Evolutionary conservation across 371 early-diverging fungal genomes (phyloP).

Genomic region (Zopfochytrium polystomum): DNA sequence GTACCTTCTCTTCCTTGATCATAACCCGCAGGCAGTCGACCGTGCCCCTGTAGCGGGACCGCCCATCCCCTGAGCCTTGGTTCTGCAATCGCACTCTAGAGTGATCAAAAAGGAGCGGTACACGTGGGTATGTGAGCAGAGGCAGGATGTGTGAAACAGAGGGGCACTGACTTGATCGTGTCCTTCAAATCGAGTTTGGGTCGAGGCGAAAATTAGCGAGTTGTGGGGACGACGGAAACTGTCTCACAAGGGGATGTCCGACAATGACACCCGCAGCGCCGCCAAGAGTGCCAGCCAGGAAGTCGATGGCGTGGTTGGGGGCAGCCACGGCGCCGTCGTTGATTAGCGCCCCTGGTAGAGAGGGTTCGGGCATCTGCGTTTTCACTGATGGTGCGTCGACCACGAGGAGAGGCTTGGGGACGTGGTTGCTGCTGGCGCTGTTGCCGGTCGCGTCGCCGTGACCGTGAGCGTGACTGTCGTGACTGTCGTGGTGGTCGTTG

Average conservation of each 20-base stretch:
- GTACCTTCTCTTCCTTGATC: constrained; percentile 38
- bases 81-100: constrained; percentile 42
- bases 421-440: too few species aligned
- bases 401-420: too few species aligned
- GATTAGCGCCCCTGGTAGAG: too few species aligned
- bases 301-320: constrained; percentile 22
- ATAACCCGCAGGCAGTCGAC: constrained; percentile 28
- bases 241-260: constrained; percentile 44
- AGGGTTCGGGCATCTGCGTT: too few species aligned
- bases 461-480: too few species aligned
- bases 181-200: constrained; percentile 26
- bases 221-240: too few species aligned
- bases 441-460: too few species aligned
- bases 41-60: constrained; percentile 22
- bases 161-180: constrained; percentile 45
- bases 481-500: too few species aligned
- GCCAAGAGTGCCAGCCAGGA: constrained; percentile 26
- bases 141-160: too few species aligned
- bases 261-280: constrained; percentile 40
- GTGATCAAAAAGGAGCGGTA: not conserved
- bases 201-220: not conserved
- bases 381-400: too few species aligned
- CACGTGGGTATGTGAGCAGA: not conserved
- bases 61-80: constrained; percentile 11
- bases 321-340: too few species aligned